A percentile compares a stretch with the other conserved stretches of the same genome.
Conservation (phyloP, 495 filamentous ascomycete genomes). For the Achaetomiella virescens region DNA sequence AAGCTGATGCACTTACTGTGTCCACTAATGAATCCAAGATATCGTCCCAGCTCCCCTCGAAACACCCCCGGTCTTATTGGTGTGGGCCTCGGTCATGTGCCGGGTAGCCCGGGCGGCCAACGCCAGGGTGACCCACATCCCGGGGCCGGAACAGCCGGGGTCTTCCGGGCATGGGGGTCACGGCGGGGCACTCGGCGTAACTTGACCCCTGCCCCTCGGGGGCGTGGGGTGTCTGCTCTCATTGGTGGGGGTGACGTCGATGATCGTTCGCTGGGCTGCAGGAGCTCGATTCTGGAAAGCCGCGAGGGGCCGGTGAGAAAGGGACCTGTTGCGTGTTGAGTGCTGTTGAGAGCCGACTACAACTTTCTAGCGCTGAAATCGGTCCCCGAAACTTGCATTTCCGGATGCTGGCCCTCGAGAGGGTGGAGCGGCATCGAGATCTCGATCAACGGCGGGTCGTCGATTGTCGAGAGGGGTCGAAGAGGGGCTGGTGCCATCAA, state of each 20-base stretch:
- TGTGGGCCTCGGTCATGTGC: too few species aligned
- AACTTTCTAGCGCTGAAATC: neutral
- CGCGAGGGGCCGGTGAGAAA: neutral
- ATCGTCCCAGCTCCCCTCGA: too few species aligned
- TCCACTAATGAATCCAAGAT: too few species aligned
- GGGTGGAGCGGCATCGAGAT: neutral
- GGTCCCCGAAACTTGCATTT: neutral
- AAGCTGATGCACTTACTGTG: too few species aligned
- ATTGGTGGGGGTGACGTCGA: slow-evolving; percentile 13
- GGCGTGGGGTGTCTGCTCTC: slow-evolving; percentile 4
- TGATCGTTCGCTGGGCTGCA: neutral
- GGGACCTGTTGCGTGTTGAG: neutral
- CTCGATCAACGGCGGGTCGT: slow-evolving; percentile 4
- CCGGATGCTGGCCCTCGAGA: neutral
- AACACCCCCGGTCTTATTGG: too few species aligned
- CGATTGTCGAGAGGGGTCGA: slow-evolving; percentile 4
- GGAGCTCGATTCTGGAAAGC: slow-evolving; percentile 5
- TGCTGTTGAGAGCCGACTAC: neutral
- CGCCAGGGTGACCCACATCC: too few species aligned
- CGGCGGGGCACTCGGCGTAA: too few species aligned
- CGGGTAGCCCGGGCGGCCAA: too few species aligned
- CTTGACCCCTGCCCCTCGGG: neutral
- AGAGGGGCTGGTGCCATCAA: neutral
- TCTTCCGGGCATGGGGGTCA: too few species aligned
- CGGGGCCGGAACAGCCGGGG: too few species aligned